phyloP scores from a whole-genome alignment of 305 asterid genomes.

The Andrographis paniculata region DNA sequence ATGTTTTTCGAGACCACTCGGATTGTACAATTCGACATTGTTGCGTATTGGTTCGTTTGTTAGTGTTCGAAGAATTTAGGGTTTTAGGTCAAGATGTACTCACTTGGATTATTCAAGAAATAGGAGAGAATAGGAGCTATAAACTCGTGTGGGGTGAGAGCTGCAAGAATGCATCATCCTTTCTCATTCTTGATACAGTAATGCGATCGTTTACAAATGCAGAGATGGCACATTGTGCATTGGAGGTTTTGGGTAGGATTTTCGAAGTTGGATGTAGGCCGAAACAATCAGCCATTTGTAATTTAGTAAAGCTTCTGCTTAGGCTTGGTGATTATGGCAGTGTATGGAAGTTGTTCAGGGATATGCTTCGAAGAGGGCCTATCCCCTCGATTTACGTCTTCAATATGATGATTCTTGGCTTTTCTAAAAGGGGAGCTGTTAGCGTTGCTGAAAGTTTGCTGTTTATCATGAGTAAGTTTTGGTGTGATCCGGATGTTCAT shows the following conservation, averaged over 20 bases:
- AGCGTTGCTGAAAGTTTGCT: conserved; percentile 66
- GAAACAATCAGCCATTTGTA: conserved; percentile 50
- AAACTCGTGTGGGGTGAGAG: conserved; percentile 51
- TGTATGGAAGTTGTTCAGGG: conserved; percentile 75
- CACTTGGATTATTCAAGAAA: conserved; percentile 48
- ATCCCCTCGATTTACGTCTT: conserved; percentile 44
- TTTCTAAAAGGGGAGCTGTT: conserved; percentile 57
- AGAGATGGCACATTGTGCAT: conserved; percentile 51
- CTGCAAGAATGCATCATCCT: conserved; percentile 31
- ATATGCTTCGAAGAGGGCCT: conserved; percentile 61
- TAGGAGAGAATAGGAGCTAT: conserved; percentile 64
- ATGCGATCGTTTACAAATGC: conserved; percentile 75
- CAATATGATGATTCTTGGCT: conserved; percentile 74
- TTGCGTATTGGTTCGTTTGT: conserved; percentile 50
- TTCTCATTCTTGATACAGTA: conserved; percentile 62
- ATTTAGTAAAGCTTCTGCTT: conserved; percentile 51
- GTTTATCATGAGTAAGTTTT: conserved; percentile 57
- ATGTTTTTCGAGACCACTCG: conserved; percentile 40
- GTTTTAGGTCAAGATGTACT: conserved; percentile 70
- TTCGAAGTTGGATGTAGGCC: conserved; percentile 60
- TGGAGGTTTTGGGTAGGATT: conserved; percentile 59
- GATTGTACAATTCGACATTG: conserved; percentile 39
- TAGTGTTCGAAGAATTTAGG: conserved; percentile 43
- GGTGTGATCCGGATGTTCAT: conserved; percentile 61
- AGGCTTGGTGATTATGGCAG: conserved; percentile 62